Conservation (phyloP, 306 rosid genomes). For the Inga oerstediana region DNA sequence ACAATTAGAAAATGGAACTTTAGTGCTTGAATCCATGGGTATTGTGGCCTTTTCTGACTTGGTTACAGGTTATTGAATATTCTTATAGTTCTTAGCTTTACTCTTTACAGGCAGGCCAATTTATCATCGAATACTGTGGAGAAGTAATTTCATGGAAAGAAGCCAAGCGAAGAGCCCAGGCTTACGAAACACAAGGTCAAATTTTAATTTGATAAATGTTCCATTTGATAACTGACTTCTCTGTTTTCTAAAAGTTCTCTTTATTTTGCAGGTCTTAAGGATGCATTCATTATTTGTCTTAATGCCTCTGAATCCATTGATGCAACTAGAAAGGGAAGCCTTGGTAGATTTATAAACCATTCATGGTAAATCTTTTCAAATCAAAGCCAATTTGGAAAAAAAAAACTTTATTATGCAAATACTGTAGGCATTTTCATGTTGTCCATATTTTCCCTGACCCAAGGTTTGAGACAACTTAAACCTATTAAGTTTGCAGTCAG, state of each 20-base stretch:
- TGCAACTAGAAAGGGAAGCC: slow-evolving; percentile 95
- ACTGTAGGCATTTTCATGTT: slow-evolving; percentile 32
- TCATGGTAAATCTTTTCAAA: slow-evolving; percentile 72
- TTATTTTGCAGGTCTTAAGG: slow-evolving; percentile 74
- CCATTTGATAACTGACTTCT: slow-evolving; percentile 27
- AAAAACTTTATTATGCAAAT: slow-evolving; percentile 15
- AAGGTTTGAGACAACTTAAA: slow-evolving; percentile 40
- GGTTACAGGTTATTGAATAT: slow-evolving; percentile 12
- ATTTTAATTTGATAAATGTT: slow-evolving; percentile 28
- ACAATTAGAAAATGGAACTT: slow-evolving; percentile 11
- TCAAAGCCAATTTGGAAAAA: slow-evolving; percentile 28
- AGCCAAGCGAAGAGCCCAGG: slow-evolving; percentile 88
- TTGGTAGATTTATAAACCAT: slow-evolving; percentile 92
- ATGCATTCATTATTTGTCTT: slow-evolving; percentile 90
- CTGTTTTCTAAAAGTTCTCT: slow-evolving; percentile 27
- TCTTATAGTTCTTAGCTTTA: slow-evolving; percentile 2
- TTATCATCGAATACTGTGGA: slow-evolving; percentile 92
- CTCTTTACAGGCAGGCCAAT: slow-evolving; percentile 66
- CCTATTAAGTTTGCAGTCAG: slow-evolving; percentile 63
- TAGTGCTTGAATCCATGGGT: slow-evolving; percentile 15
- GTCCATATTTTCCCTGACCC: slow-evolving; percentile 31
- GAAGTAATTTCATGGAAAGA: slow-evolving; percentile 97
- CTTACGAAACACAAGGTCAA: slow-evolving; percentile 82
- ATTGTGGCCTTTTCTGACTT: slow-evolving; percentile 25
- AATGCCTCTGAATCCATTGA: slow-evolving; percentile 90